These are phyloP conservation scores for Colletotrichum plurivorum DNA, from an alignment of 2,329 filamentous ascomycete genomes.

Conservation along the genomic window DNA sequence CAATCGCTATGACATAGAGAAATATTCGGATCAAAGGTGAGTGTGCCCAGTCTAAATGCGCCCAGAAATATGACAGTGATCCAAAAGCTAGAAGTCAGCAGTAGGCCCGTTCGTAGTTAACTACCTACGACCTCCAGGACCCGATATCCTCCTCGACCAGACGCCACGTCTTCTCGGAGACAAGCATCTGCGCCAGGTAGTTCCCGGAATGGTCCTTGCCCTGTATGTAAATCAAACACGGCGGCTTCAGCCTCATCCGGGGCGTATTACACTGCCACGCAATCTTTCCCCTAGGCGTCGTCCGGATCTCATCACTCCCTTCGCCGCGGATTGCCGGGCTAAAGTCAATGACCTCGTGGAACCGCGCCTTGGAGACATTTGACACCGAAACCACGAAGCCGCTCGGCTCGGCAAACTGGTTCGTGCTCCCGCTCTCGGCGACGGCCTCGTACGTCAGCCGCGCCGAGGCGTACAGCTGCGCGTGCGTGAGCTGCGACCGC, in stretches of 20 bases:
- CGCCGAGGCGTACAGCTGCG: conserved; percentile 29
- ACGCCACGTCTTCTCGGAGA: conserved; percentile 27
- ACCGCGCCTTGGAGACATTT: conserved; percentile 32
- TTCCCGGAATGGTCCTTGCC: conserved; percentile 30
- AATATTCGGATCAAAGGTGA: no score
- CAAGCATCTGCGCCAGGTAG: conserved; percentile 34
- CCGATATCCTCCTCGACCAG: conserved; percentile 12
- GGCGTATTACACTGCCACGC: conserved; percentile 34
- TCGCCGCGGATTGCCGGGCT: conserved; percentile 12
- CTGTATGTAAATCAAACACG: conserved; percentile 29
- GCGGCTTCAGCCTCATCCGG: conserved; percentile 24
- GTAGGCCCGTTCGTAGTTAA: no score
- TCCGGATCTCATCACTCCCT: background rate
- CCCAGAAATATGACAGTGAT: no score
- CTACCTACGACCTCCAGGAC: background rate
- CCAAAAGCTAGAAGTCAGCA: no score
- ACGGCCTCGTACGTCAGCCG: conserved; percentile 30
- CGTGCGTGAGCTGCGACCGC: conserved; percentile 22
- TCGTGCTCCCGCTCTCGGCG: conserved; percentile 32
- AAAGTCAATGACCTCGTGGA: conserved; percentile 36
- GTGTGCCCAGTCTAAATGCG: no score
- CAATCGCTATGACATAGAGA: no score
- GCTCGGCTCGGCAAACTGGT: conserved; percentile 27
- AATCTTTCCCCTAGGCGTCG: conserved; percentile 29
- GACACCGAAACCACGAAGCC: conserved; percentile 31